Percentiles rank a stretch among this genome's conserved stretches.
These are phyloP conservation scores for Cystofilobasidium bisporidii DNA, from an alignment of 768 basidiomycete genomes.

Conservation along the genomic window DNA sequence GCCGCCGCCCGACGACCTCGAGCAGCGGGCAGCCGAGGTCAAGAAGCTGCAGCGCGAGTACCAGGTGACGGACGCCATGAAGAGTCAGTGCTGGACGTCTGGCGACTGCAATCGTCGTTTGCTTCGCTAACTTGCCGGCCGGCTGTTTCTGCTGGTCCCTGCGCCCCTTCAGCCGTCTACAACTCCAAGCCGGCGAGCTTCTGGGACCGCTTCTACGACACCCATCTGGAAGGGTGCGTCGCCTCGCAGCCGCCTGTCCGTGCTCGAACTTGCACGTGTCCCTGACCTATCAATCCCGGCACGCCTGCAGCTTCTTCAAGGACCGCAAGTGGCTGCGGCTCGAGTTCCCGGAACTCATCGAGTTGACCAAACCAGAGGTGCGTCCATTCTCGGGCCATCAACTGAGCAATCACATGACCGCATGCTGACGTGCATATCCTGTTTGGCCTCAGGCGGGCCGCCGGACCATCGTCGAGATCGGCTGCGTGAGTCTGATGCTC, in stretches of 20 bases:
- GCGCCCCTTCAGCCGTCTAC: slow-evolving; percentile 33
- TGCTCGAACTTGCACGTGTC: neutral
- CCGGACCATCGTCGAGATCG: slow-evolving; percentile 70
- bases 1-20: slow-evolving; percentile 54
- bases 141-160: slow-evolving; percentile 48
- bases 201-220: slow-evolving; percentile 91
- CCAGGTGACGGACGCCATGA: slow-evolving; percentile 67
- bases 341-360: slow-evolving; percentile 85
- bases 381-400: slow-evolving; percentile 22
- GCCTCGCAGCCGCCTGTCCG: neutral
- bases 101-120: too few relatives aligned
- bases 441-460: slow-evolving; percentile 58
- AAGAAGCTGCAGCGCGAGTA: slow-evolving; percentile 58
- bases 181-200: slow-evolving; percentile 36
- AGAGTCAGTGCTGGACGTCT: slow-evolving; percentile 51
- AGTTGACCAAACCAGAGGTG: slow-evolving; percentile 59
- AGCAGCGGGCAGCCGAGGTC: slow-evolving; percentile 58
- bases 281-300: neutral
- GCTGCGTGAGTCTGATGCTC: slow-evolving; percentile 60
- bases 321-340: slow-evolving; percentile 89
- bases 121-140: too few relatives aligned
- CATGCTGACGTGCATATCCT: neutral
- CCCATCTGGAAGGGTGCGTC: slow-evolving; percentile 46
- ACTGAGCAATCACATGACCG: neutral
- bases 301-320: slow-evolving; percentile 75